A percentile compares a stretch with the other conserved stretches of the same genome.
Conservation (phyloP, 1,139 yeast species). For the Pichia sp. region DNA sequence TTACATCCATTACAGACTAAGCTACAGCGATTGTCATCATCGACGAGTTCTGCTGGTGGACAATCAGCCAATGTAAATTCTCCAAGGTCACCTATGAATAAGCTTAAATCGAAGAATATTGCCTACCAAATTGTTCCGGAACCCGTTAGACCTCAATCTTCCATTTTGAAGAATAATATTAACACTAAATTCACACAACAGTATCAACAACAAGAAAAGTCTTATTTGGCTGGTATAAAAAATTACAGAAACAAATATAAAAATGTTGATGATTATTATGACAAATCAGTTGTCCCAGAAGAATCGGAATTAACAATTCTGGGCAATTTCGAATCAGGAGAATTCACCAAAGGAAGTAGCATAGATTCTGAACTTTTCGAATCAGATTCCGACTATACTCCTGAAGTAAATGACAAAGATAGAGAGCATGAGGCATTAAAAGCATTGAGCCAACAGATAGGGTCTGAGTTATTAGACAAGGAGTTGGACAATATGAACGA, state of each 20-base stretch:
- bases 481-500: constrained; percentile 28
- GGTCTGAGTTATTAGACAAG: constrained; percentile 18
- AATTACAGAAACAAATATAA: constrained; percentile 24
- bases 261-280: constrained; percentile 45
- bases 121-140: constrained; percentile 10
- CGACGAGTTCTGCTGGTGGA: background rate
- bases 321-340: constrained; percentile 20
- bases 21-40: constrained; percentile 6
- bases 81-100: constrained; percentile 11
- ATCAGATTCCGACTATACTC: constrained; percentile 14
- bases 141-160: constrained; percentile 24
- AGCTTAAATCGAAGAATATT: constrained; percentile 6
- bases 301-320: constrained; percentile 32
- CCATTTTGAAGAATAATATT: constrained; percentile 26
- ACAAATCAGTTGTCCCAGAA: constrained; percentile 32
- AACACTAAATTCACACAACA: constrained; percentile 32
- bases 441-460: constrained; percentile 26
- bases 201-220: constrained; percentile 48
- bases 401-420: constrained; percentile 14
- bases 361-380: constrained; percentile 14
- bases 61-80: constrained; percentile 1
- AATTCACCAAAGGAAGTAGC: constrained; percentile 13
- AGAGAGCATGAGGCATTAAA: constrained; percentile 25
- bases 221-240: constrained; percentile 34
- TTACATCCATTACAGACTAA: constrained; percentile 11